Percentiles rank a stretch among this genome's conserved stretches.
These are phyloP conservation scores for Taphrina wiesneri DNA, from an alignment of 1,139 yeast genomes.

Conservation along the genomic window DNA sequence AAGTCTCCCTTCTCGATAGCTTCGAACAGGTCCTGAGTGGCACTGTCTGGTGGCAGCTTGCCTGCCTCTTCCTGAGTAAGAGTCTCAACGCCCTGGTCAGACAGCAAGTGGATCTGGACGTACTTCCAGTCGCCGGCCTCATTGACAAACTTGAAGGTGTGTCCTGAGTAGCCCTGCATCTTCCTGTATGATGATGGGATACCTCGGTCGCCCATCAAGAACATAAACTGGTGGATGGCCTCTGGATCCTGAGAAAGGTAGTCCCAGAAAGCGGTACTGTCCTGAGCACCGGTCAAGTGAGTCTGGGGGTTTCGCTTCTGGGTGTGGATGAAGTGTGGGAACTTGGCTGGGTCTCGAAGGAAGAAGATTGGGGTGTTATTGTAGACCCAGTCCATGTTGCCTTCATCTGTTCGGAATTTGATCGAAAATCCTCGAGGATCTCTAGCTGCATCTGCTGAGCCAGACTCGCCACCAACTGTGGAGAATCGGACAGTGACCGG, in stretches of 20 bases:
- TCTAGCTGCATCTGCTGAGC: conserved; percentile 82
- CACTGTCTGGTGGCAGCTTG: conserved; percentile 61
- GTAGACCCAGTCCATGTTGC: conserved; percentile 83
- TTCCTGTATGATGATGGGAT: conserved; percentile 64
- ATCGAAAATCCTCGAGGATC: conserved; percentile 88
- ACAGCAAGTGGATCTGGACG: conserved; percentile 64
- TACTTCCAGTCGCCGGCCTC: conserved; percentile 63
- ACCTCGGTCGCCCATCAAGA: conserved; percentile 70
- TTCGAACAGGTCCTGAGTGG: conserved; percentile 59
- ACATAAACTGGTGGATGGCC: conserved; percentile 62
- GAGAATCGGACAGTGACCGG: conserved; percentile 74
- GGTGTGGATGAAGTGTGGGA: conserved; percentile 89
- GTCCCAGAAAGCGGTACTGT: conserved; percentile 71
- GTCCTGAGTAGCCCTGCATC: conserved; percentile 74
- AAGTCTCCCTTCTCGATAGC: conserved; percentile 60
- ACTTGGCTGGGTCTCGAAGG: conserved; percentile 81
- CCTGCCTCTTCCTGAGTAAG: conserved; percentile 60
- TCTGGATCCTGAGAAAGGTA: conserved; percentile 65
- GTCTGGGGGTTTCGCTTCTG: conserved; percentile 84
- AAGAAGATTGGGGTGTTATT: conserved; percentile 89
- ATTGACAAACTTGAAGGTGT: conserved; percentile 67
- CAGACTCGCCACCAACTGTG: conserved; percentile 86
- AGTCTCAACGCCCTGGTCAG: conserved; percentile 66
- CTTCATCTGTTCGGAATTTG: conserved; percentile 83
- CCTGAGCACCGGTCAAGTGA: conserved; percentile 59